Conservation (phyloP, 148 eudicot species). For the Silene latifolia region DNA sequence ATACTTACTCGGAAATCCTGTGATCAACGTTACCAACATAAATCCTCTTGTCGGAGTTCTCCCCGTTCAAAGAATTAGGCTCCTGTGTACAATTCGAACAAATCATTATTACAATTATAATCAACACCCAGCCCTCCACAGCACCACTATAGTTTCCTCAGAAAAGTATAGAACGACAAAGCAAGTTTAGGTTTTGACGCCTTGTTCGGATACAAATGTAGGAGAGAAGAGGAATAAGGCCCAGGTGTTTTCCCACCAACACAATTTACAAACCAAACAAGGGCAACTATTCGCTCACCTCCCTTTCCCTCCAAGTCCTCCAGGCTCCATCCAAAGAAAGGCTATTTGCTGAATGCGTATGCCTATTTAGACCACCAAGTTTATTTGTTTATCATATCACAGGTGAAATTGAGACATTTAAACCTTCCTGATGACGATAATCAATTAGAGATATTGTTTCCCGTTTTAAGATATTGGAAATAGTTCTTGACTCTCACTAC, state of each 20-base stretch:
- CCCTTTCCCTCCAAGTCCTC: background rate
- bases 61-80: conserved; percentile 34
- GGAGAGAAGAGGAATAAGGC: background rate
- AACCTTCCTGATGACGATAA: background rate
- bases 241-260: background rate
- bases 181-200: background rate
- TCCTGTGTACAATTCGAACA: conserved; percentile 39
- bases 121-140: background rate
- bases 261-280: background rate
- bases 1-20: conserved; percentile 78
- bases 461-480: background rate
- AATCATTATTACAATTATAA: background rate
- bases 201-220: background rate
- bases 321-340: background rate
- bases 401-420: background rate
- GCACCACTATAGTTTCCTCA: background rate
- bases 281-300: background rate
- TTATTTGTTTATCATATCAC: background rate
- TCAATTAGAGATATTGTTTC: too few species aligned
- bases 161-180: background rate
- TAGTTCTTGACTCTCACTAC: background rate
- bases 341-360: background rate
- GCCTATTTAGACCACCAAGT: background rate
- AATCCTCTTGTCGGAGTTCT: conserved; percentile 59
- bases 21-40: conserved; percentile 87